phyloP scores from a whole-genome alignment of 257 asterid species.

The Cynanchum wilfordii region DNA sequence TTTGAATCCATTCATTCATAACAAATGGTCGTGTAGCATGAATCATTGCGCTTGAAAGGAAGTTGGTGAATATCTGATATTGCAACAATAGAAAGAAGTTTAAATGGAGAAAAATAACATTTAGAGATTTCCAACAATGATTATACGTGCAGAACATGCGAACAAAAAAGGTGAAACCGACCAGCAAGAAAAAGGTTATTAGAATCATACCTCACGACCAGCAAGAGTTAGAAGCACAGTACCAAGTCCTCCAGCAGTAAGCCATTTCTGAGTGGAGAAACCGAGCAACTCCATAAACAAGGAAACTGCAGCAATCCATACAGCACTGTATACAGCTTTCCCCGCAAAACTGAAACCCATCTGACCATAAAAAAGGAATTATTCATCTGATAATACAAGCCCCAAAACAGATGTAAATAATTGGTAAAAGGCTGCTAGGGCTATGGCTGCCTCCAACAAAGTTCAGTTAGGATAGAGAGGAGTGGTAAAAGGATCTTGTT shows the following conservation, averaged over 20 bases:
- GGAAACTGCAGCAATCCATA: conserved; percentile 95
- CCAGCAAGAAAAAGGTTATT: conserved; percentile 9
- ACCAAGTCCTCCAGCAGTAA: conserved; percentile 99
- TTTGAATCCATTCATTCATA: conserved; percentile 92
- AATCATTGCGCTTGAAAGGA: conserved; percentile 95
- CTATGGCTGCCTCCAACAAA: background rate
- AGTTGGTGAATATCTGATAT: conserved; percentile 85
- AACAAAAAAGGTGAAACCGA: background rate
- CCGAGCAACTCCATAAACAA: conserved; percentile 97
- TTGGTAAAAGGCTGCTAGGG: background rate
- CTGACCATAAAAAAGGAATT: conserved; percentile 25
- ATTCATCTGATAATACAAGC: background rate
- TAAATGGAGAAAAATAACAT: background rate
- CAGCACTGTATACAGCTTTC: conserved; percentile 78
- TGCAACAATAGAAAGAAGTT: conserved; percentile 15
- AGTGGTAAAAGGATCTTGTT: background rate
- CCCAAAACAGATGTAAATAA: background rate
- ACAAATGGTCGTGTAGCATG: conserved; percentile 97
- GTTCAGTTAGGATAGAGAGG: background rate
- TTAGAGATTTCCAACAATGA: background rate
- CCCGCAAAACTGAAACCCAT: conserved; percentile 98
- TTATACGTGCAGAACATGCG: background rate
- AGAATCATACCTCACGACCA: conserved; percentile 79
- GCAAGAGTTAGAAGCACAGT: conserved; percentile 97
- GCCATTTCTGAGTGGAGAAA: conserved; percentile 96